Percentiles rank a stretch among this genome's conserved stretches.
These are phyloP conservation scores for Hygrocybe punicea DNA, from an alignment of 768 basidiomycete species.

Conservation along the genomic window DNA sequence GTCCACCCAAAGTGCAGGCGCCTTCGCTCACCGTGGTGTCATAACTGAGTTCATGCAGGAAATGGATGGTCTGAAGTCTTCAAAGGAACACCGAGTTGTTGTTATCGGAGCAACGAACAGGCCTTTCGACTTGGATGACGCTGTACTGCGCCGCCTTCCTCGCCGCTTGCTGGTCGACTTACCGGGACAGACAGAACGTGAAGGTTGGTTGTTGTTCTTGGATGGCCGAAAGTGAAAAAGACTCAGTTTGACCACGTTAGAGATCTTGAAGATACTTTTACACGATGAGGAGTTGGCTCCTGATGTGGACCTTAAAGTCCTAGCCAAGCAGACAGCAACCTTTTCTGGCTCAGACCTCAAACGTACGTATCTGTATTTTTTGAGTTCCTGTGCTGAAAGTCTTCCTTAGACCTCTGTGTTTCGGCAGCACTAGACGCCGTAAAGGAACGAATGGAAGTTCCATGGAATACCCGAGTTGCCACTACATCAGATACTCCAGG, in stretches of 20 bases:
- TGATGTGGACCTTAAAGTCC: slow-evolving; percentile 56
- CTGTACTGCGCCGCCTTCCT: slow-evolving; percentile 84
- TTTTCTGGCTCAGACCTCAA: slow-evolving; percentile 96
- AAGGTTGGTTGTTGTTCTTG: slow-evolving; percentile 49
- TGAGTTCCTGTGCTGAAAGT: background rate
- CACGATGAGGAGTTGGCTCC: slow-evolving; percentile 69
- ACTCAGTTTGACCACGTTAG: slow-evolving; percentile 38
- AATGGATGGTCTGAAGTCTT: slow-evolving; percentile 89
- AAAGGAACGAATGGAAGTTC: slow-evolving; percentile 77
- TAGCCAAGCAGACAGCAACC: slow-evolving; percentile 72
- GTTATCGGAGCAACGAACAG: slow-evolving; percentile 94
- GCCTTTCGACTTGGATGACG: slow-evolving; percentile 88
- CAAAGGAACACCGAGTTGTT: slow-evolving; percentile 75
- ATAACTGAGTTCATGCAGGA: slow-evolving; percentile 95
- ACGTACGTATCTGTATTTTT: slow-evolving; percentile 51
- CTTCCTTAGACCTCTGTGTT: slow-evolving; percentile 78
- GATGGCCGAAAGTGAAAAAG: background rate
- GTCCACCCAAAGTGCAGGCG: slow-evolving; percentile 70
- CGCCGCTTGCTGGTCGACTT: slow-evolving; percentile 85
- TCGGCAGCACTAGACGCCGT: slow-evolving; percentile 88
- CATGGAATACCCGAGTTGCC: slow-evolving; percentile 50
- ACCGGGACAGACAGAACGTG: slow-evolving; percentile 79
- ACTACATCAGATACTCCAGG: background rate
- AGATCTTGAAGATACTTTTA: slow-evolving; percentile 82
- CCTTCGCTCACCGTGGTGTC: slow-evolving; percentile 80